Percentiles rank a stretch among this genome's conserved stretches.
These are phyloP conservation scores for Pseudozyma thailandica DNA, from an alignment of 1,284 basidiomycete genomes.

Conservation along the genomic window DNA sequence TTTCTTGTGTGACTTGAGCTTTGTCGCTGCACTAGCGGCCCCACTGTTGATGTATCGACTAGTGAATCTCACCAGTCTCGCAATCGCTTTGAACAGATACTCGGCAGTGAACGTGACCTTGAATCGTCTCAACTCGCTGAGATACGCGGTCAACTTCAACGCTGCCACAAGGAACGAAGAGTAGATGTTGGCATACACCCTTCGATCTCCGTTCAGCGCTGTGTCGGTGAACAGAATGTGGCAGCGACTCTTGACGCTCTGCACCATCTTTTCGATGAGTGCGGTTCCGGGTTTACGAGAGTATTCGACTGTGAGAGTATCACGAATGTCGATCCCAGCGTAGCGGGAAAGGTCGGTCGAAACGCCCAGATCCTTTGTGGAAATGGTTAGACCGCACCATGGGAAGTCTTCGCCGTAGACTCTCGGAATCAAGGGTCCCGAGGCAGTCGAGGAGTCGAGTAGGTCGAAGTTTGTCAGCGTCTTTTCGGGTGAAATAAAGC, in stretches of 20 bases:
- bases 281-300: slow-evolving; percentile 55
- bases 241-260: slow-evolving; percentile 49
- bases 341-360: slow-evolving; percentile 56
- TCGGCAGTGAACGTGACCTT: slow-evolving; percentile 12
- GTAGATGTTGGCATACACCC: slow-evolving; percentile 83
- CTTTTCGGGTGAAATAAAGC: slow-evolving; percentile 86
- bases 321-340: slow-evolving; percentile 56
- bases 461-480: slow-evolving; percentile 84
- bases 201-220: slow-evolving; percentile 75
- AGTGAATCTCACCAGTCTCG: slow-evolving; percentile 35
- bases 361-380: slow-evolving; percentile 50
- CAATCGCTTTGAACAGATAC: slow-evolving; percentile 23
- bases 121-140: slow-evolving; percentile 73
- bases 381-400: slow-evolving; percentile 64
- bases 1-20: slow-evolving; percentile 1
- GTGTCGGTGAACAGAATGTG: slow-evolving; percentile 83
- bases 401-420: slow-evolving; percentile 50
- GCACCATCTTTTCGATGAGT: slow-evolving; percentile 61
- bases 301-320: slow-evolving; percentile 67
- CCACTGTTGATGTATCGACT: slow-evolving; percentile 29
- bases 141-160: slow-evolving; percentile 87
- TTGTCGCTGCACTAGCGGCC: slow-evolving; percentile 15
- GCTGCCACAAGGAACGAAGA: slow-evolving; percentile 85
- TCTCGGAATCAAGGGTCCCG: slow-evolving; percentile 55
- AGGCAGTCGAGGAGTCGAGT: slow-evolving; percentile 73